These are phyloP conservation scores for Blastobotrys proliferans DNA, from an alignment of 1,139 yeast genomes.

Conservation along the genomic window DNA sequence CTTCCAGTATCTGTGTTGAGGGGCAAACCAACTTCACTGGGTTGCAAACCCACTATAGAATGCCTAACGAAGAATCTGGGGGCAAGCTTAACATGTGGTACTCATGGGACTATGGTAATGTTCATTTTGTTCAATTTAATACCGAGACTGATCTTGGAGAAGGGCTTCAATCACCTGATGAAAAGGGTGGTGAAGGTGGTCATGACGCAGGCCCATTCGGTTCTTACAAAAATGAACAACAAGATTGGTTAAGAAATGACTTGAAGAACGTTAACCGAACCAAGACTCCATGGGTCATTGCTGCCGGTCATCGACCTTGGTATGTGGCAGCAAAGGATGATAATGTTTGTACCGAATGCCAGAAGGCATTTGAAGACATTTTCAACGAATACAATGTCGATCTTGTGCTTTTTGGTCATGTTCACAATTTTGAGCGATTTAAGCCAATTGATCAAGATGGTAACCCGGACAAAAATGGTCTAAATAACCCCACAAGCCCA, in stretches of 20 bases:
- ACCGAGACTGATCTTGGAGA: conserved; percentile 30
- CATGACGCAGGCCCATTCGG: conserved; percentile 28
- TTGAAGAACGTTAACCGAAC: conserved; percentile 34
- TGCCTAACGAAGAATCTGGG: conserved; percentile 27
- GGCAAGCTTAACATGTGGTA: conserved; percentile 31
- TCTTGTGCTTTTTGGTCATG: conserved; percentile 30
- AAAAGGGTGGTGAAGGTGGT: conserved; percentile 22
- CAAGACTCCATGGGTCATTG: conserved; percentile 34
- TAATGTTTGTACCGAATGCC: conserved; percentile 26
- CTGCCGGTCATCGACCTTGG: conserved; percentile 39
- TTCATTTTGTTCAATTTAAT: conserved; percentile 31
- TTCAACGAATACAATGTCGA: conserved; percentile 29
- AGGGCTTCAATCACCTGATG: conserved; percentile 22
- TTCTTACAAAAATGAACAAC: conserved; percentile 25
- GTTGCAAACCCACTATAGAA: conserved; percentile 25
- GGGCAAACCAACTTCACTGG: conserved; percentile 29
- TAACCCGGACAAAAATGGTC: conserved; percentile 28
- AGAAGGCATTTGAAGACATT: conserved; percentile 30
- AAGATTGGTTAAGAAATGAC: conserved; percentile 42
- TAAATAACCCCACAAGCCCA: conserved; percentile 30
- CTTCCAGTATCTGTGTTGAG: conserved; percentile 21
- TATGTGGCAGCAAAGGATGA: conserved; percentile 23
- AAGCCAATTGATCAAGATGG: conserved; percentile 24
- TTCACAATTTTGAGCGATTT: conserved; percentile 31
- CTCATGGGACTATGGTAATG: conserved; percentile 33